Evolutionary conservation across 129 eudicot genomes (phyloP).

Genomic region (Chrysanthemum makinoi): DNA sequence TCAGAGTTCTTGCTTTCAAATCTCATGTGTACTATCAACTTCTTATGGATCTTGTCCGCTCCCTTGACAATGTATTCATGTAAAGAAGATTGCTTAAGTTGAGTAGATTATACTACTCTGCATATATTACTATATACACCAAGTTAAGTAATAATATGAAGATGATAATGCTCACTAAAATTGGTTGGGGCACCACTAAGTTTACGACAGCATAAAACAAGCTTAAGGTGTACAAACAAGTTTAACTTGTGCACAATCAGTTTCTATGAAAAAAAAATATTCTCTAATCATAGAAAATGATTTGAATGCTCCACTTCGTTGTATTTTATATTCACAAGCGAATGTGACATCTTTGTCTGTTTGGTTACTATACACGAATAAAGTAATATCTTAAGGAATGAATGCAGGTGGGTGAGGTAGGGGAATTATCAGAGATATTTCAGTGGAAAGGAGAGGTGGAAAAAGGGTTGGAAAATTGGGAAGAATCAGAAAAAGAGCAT

Average conservation of each 20-base stretch:
- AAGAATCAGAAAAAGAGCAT: slow-evolving; percentile 69
- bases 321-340: background rate
- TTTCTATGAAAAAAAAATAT: too few species aligned
- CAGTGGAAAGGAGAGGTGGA: slow-evolving; percentile 77
- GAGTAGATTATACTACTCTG: too few species aligned
- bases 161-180: too few species aligned
- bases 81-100: too few species aligned
- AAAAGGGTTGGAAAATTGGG: slow-evolving; percentile 64
- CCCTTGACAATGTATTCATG: background rate
- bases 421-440: slow-evolving; percentile 64
- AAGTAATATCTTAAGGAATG: background rate
- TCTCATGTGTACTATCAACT: background rate
- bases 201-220: too few species aligned
- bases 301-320: background rate
- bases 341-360: background rate
- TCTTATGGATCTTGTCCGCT: background rate
- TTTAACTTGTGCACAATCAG: too few species aligned
- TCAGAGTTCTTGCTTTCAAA: too few species aligned
- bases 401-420: slow-evolving; percentile 67
- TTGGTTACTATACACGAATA: background rate
- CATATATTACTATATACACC: too few species aligned
- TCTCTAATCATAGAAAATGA: too few species aligned
- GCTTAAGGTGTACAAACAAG: too few species aligned
- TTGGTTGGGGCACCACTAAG: too few species aligned
- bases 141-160: too few species aligned